A percentile compares a stretch with the other conserved stretches of the same genome.
Evolutionary conservation across 2,329 filamentous ascomycete species (phyloP).

Genomic region (Teratosphaeria viscida): DNA sequence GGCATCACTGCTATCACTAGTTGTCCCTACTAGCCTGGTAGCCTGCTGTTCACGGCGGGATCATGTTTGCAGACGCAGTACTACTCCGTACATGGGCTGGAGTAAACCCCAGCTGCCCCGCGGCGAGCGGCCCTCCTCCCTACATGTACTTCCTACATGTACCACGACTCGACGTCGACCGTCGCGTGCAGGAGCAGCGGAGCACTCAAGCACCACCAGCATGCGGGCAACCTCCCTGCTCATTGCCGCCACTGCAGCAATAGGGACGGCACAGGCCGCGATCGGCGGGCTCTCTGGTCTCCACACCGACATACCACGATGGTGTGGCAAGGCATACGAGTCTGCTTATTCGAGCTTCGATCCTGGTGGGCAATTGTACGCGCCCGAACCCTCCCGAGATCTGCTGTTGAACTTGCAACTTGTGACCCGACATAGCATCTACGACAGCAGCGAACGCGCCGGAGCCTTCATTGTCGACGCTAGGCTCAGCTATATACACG

Average conservation of each 20-base stretch:
- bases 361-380: constrained; percentile 38
- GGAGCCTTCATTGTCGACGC: constrained; percentile 36
- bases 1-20: too few relatives aligned
- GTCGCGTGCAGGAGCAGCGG: too few relatives aligned
- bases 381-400: constrained; percentile 27
- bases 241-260: neutral
- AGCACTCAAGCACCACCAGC: neutral
- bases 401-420: constrained; percentile 35
- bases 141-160: too few relatives aligned
- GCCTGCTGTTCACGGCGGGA: too few relatives aligned
- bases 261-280: constrained; percentile 3
- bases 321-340: constrained; percentile 38
- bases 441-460: constrained; percentile 31
- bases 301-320: constrained; percentile 33
- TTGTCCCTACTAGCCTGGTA: too few relatives aligned
- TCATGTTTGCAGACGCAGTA: too few relatives aligned
- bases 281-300: constrained; percentile 15
- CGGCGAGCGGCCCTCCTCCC: too few relatives aligned
- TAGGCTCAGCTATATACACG: constrained; percentile 29
- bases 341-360: constrained; percentile 37
- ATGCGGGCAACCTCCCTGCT: neutral
- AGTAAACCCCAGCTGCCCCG: too few relatives aligned
- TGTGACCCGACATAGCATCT: constrained; percentile 39
- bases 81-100: too few relatives aligned
- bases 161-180: too few relatives aligned